Conservation (phyloP, 1,284 basidiomycete species). For the Rhodofomes roseus region DNA sequence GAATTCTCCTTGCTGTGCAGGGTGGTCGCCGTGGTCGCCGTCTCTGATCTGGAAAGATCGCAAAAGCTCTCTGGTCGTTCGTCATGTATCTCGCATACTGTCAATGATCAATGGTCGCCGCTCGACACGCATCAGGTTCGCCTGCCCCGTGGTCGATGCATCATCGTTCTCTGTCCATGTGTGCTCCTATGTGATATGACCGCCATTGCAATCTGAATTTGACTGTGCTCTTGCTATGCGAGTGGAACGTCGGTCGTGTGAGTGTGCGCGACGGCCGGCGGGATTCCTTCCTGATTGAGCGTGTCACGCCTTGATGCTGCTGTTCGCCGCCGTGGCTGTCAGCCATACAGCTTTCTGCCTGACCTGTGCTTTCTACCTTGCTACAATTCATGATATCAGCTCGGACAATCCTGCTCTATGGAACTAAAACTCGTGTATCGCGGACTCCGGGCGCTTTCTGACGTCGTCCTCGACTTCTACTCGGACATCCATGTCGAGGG, state of each 20-base stretch:
- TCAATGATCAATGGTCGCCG: slow-evolving; percentile 61
- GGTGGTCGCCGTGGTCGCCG: slow-evolving; percentile 99
- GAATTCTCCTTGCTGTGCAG: slow-evolving; percentile 35
- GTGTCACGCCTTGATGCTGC: neutral
- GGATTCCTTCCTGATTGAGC: too few relatives aligned
- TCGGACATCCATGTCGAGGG: slow-evolving; percentile 64
- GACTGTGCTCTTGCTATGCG: too few relatives aligned
- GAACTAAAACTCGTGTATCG: slow-evolving; percentile 55
- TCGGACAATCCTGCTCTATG: slow-evolving; percentile 27
- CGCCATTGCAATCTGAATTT: neutral
- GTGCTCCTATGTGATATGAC: neutral
- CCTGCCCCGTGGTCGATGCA: slow-evolving; percentile 73
- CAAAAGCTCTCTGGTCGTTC: slow-evolving; percentile 24
- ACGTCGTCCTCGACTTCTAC: slow-evolving; percentile 69
- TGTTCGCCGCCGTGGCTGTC: neutral
- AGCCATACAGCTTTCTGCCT: neutral
- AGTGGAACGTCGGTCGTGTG: too few relatives aligned
- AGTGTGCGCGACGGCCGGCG: too few relatives aligned
- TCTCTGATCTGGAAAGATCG: slow-evolving; percentile 53
- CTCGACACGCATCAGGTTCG: slow-evolving; percentile 75
- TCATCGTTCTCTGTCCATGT: slow-evolving; percentile 12
- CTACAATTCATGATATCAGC: too few relatives aligned
- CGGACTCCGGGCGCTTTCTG: slow-evolving; percentile 60
- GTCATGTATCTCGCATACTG: slow-evolving; percentile 35
- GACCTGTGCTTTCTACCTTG: too few relatives aligned